These are phyloP conservation scores for Remersonia thermophila DNA, from an alignment of 2,329 filamentous ascomycete genomes.

Conservation along the genomic window DNA sequence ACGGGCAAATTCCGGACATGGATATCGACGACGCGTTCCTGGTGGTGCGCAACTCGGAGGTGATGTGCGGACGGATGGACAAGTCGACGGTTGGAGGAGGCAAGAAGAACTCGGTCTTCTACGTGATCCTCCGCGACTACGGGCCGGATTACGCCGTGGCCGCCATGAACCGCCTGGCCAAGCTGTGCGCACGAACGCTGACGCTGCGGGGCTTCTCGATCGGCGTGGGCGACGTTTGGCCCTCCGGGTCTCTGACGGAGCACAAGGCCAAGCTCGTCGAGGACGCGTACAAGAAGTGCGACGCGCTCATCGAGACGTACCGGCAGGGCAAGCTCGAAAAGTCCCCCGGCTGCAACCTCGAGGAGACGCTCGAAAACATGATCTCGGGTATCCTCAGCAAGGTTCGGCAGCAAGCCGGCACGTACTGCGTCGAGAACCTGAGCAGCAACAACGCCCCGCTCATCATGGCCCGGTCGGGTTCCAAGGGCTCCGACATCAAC, in stretches of 20 bases:
- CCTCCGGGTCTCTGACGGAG: slow-evolving; percentile 54
- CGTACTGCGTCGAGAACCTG: slow-evolving; percentile 78
- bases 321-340: slow-evolving; percentile 73
- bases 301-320: slow-evolving; percentile 70
- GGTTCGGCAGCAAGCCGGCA: slow-evolving; percentile 82
- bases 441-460: slow-evolving; percentile 86
- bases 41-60: slow-evolving; percentile 87
- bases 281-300: slow-evolving; percentile 67
- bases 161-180: slow-evolving; percentile 89
- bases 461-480: slow-evolving; percentile 94
- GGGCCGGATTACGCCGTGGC: slow-evolving; percentile 78
- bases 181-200: slow-evolving; percentile 76
- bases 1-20: slow-evolving; percentile 52
- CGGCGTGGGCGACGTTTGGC: slow-evolving; percentile 88
- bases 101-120: slow-evolving; percentile 97
- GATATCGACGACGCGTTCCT: slow-evolving; percentile 83
- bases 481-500: slow-evolving; percentile 95
- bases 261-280: slow-evolving; percentile 68
- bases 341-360: slow-evolving; percentile 77
- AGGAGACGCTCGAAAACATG: slow-evolving; percentile 79
- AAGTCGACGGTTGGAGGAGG: slow-evolving; percentile 94
- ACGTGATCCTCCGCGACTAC: slow-evolving; percentile 89
- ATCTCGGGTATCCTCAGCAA: slow-evolving; percentile 87
- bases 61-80: slow-evolving; percentile 97
- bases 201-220: slow-evolving; percentile 93